Evolutionary conservation across 139 green algal species (phyloP).

Genomic region (Haematococcus lacustris): DNA sequence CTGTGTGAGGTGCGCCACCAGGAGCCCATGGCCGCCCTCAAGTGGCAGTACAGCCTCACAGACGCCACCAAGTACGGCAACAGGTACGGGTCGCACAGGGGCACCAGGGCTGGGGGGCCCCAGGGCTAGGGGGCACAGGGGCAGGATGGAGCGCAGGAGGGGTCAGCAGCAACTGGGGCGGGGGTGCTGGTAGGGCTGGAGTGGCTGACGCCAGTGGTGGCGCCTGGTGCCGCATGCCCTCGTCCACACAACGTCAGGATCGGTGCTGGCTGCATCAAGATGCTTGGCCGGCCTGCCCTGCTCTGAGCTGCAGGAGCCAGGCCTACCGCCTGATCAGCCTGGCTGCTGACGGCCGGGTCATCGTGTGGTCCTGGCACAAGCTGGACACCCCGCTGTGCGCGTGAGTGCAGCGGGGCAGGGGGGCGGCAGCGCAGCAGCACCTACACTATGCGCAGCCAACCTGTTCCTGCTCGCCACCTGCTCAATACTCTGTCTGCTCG

Average conservation of each 20-base stretch:
- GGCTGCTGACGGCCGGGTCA: constrained; percentile 47
- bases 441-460: not conserved
- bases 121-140: too few relatives aligned
- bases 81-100: constrained; percentile 7
- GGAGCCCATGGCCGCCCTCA: constrained; percentile 38
- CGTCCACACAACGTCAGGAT: too few relatives aligned
- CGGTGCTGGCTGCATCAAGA: too few relatives aligned
- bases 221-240: too few relatives aligned
- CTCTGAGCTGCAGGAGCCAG: constrained; percentile 16
- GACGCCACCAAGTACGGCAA: constrained; percentile 27
- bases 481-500: not conserved
- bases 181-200: too few relatives aligned
- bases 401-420: constrained; percentile 13
- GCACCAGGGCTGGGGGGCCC: too few relatives aligned
- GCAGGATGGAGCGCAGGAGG: too few relatives aligned
- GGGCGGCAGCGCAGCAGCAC: not conserved
- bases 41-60: constrained; percentile 22
- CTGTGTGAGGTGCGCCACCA: constrained; percentile 19
- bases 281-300: not conserved
- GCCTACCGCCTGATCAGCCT: constrained; percentile 58
- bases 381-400: constrained; percentile 44
- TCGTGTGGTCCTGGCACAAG: constrained; percentile 56
- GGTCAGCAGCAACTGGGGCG: too few relatives aligned
- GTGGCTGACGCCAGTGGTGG: too few relatives aligned
- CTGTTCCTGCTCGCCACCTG: not conserved